Evolutionary conservation across 1,139 yeast genomes (phyloP).

Genomic region (Yamadazyma taylorii): DNA sequence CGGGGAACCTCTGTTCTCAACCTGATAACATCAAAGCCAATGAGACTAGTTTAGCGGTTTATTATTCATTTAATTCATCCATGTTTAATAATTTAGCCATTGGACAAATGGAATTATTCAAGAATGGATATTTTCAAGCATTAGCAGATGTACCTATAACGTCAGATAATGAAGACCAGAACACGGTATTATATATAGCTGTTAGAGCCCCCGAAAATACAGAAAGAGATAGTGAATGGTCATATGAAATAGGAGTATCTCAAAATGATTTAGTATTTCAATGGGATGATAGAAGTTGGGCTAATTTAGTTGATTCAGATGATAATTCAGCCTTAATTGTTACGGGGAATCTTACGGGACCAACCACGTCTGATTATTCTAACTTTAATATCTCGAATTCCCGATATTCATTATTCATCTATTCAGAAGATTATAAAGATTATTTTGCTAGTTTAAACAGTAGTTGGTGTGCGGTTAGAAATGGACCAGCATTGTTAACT

Average conservation of each 20-base stretch:
- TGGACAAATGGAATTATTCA: conserved; percentile 33
- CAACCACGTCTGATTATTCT: conserved; percentile 16
- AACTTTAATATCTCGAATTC: conserved; percentile 31
- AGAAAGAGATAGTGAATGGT: conserved; percentile 45
- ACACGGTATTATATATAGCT: conserved; percentile 44
- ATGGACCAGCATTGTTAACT: conserved; percentile 40
- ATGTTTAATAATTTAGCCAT: conserved; percentile 32
- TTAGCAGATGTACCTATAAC: conserved; percentile 44
- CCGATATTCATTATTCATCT: conserved; percentile 47
- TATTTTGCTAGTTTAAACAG: conserved; percentile 45
- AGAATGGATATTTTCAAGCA: conserved; percentile 56
- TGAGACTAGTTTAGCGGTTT: conserved; percentile 46
- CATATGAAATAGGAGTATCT: conserved; percentile 69
- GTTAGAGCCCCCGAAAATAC: conserved; percentile 47
- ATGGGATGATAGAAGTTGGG: conserved; percentile 64
- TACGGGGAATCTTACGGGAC: conserved; percentile 55
- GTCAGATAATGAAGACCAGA: conserved; percentile 13
- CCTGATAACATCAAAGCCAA: conserved; percentile 34
- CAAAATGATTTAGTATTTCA: conserved; percentile 65
- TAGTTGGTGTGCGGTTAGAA: conserved; percentile 75
- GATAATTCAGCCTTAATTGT: conserved; percentile 66
- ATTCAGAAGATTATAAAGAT: conserved; percentile 39
- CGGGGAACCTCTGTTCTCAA: conserved; percentile 58
- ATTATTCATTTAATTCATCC: conserved; percentile 49
- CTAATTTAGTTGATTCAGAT: conserved; percentile 72